Base-by-base conservation (phyloP, 2,329 filamentous ascomycete species). In the Aspergillus ibericus region DNA sequence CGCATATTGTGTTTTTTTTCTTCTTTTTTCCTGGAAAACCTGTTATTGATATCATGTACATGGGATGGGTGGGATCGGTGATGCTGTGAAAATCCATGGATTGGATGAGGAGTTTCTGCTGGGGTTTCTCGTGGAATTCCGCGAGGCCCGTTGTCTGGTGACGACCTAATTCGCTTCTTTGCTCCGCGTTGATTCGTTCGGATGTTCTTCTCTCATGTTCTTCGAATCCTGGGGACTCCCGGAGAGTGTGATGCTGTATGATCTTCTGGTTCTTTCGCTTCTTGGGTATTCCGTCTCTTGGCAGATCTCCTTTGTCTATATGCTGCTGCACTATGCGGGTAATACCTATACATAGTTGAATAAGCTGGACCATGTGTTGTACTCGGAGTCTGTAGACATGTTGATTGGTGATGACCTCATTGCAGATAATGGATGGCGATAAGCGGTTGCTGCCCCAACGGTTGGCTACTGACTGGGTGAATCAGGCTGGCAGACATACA, bases 61-160 rank as follows among this genome's bases (percentile, higher is more conserved):
- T 73, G 66, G 71, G 64, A 69, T 70, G 68, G 63, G 18, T 42
- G 38, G 62, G 66, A 62, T 64, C 67, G 70, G 67, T 72, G 66
- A 70, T 62, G 65, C 66, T 69, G 68, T 69, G 66, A 70, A 67
- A 68, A 69, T 74, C 70, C 71, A 71, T 70, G 68, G 66, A 68
- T 55, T 70, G 73, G 72, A 71, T 74, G 71, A 64, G 74, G 72
- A 74, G 72, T 74, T 73, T 64, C 70, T 68, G 57, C 65, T 64
- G 63, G 68, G 70, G 70, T 70, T 68, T 67, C 63, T 67, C 65
- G 66, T 63, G 49, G 56, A 12, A 18, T 53, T 58, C 53, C 58
- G 66, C 66, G 66, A 70, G 68, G 69, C 70, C 68, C 69, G 69
- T 66, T 69, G 59, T 60, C 63, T 56, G 55, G 56, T 59, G 63